Evolutionary conservation across 192 early-diverging fungal species (phyloP).

Genomic region (Allomyces macrogynus): DNA sequence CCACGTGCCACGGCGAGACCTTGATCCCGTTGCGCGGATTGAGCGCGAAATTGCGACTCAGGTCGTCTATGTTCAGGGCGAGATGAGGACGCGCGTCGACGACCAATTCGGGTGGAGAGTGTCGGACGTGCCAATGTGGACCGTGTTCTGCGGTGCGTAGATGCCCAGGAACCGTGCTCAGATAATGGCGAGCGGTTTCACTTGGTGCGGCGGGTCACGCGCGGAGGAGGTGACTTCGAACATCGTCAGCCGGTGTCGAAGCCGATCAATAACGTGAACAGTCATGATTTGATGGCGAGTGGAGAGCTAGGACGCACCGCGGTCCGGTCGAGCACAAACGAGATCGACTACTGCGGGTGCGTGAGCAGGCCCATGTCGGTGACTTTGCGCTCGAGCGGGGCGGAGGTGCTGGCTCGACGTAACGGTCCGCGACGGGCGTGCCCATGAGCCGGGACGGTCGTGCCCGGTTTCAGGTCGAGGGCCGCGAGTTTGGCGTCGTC

Average conservation of each 20-base stretch:
- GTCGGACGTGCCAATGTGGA: conserved; percentile 15
- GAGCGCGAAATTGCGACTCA: conserved; percentile 54
- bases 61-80: conserved; percentile 26
- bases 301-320: no score
- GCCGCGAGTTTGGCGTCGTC: conserved; percentile 12
- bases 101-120: no score
- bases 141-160: conserved; percentile 29
- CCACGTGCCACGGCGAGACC: conserved; percentile 41
- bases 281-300: no score
- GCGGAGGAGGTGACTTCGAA: no score
- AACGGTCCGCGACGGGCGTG: conserved; percentile 10
- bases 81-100: no score
- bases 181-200: conserved; percentile 49
- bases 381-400: conserved; percentile 46
- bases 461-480: conserved; percentile 10
- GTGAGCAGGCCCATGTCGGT: conserved; percentile 45
- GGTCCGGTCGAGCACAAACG: conserved; percentile 11
- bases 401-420: conserved; percentile 3
- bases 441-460: conserved; percentile 15
- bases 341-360: conserved; percentile 40
- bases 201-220: conserved; percentile 21
- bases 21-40: conserved; percentile 46
- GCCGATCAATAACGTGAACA: no score
- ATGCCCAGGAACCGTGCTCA: conserved; percentile 29
- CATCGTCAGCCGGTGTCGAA: no score